Base-by-base conservation (phyloP, 176 grass and related monocot species). In the Otatea glauca region DNA sequence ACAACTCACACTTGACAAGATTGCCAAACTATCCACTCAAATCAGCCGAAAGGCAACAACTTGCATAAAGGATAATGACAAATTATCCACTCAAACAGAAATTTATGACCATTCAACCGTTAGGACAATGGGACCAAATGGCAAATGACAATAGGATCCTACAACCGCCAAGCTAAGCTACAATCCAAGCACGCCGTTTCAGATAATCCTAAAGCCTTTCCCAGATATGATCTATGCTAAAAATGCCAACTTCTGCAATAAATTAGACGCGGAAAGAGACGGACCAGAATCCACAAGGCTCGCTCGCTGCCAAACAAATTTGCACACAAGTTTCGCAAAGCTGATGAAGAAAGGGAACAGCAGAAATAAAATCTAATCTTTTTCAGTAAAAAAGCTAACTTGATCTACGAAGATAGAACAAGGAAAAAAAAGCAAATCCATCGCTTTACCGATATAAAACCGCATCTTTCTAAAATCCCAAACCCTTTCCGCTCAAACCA, bases 171-270 rank as follows among this genome's bases (percentile, higher is more conserved):
- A 68, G 48, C 14, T 24, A 81, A 32, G 14, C 35, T 20, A 59
- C 66, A 43, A 56, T 59, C 66, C 51, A 82, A 54, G 66, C 50
- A 4, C 7, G 9, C 67, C 23, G 14, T 69, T 82, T 82, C 10
- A 39, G 20, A 76, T 11, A 41, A 37, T 21, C 34, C 34, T 17
- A n/a, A 25, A 62, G 10, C 21, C 3, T 25, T 77, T 59, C 21
- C 54, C 75, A 38, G 6, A 44, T 77, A 23, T 39, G 13, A 77
- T 44, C 21, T 18, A 43, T 59, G 37, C 18, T 42, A 69, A 69
- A 42, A 61, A 76, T 41, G 18, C 21, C 35, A 2, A 44, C 3
- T 71, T 45, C 23, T 16, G 10, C 1, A 60, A 34, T 47, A 47
- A 72, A 47, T 72, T 27, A 70, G 21, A n/a, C 1, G 12, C 10